Conservation (phyloP, 768 basidiomycete genomes). For the Rhodosporidiobolus sp. region DNA sequence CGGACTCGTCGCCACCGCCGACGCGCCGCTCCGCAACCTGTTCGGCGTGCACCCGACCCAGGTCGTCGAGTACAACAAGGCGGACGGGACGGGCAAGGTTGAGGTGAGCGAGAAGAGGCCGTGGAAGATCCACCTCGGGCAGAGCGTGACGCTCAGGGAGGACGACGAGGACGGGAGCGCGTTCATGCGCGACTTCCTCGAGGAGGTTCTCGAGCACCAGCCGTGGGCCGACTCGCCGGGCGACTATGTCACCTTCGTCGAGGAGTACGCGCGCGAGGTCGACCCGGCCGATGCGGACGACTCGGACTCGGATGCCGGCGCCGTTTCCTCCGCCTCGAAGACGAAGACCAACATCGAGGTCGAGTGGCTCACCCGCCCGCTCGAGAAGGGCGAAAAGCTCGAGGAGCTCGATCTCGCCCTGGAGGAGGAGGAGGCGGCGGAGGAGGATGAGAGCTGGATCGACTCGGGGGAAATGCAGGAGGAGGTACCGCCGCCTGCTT, state of each 20-base stretch:
- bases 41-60: not conserved
- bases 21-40: not conserved
- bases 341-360: no score
- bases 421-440: no score
- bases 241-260: not conserved
- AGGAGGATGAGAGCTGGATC: no score
- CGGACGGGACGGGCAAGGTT: not conserved
- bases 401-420: no score
- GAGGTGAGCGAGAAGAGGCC: not conserved
- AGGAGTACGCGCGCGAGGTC: not conserved
- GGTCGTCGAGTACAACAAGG: not conserved
- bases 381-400: no score
- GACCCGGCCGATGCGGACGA: not conserved
- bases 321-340: no score
- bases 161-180: not conserved
- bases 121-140: slow-evolving; percentile 2
- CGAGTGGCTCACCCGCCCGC: no score
- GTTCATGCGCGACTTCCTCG: not conserved
- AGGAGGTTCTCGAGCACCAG: not conserved
- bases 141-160: not conserved
- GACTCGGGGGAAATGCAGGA: no score
- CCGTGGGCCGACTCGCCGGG: not conserved
- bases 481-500: no score
- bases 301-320: not conserved
- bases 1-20: not conserved